Evolutionary conservation across 768 basidiomycete genomes (phyloP).

Genomic region (Cyclocybe aegerita): DNA sequence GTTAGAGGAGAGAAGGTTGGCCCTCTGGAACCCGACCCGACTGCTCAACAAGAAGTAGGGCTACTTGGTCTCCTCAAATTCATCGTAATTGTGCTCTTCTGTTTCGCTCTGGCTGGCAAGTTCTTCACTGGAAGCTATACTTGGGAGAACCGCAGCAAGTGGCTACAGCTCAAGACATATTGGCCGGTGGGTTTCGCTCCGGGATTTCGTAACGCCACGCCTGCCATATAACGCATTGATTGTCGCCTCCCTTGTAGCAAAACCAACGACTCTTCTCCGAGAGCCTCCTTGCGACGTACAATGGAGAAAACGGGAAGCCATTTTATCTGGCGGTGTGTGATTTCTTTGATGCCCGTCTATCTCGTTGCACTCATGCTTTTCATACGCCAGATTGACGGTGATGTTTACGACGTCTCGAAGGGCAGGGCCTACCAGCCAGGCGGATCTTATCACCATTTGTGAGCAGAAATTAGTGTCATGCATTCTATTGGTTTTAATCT

Average conservation of each 20-base stretch:
- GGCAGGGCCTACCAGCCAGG: slow-evolving; percentile 85
- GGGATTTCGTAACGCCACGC: not conserved
- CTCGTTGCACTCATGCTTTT: slow-evolving; percentile 16
- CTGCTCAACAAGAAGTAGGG: slow-evolving; percentile 65
- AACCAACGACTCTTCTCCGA: slow-evolving; percentile 78
- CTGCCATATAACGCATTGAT: slow-evolving; percentile 1
- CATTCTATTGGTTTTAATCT: slow-evolving; percentile 16
- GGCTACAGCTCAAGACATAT: slow-evolving; percentile 57
- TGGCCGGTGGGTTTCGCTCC: slow-evolving; percentile 50
- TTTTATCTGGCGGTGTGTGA: slow-evolving; percentile 78
- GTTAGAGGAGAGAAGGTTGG: slow-evolving; percentile 73
- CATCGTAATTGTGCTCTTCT: slow-evolving; percentile 52
- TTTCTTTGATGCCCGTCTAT: slow-evolving; percentile 11
- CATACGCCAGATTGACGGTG: slow-evolving; percentile 74
- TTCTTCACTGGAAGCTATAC: slow-evolving; percentile 85
- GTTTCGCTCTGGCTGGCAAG: slow-evolving; percentile 65
- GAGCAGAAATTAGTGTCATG: slow-evolving; percentile 22
- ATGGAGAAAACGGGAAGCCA: slow-evolving; percentile 68
- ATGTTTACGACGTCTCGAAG: slow-evolving; percentile 89
- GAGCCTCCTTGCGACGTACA: slow-evolving; percentile 57
- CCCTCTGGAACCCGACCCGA: slow-evolving; percentile 73
- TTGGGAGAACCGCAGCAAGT: slow-evolving; percentile 80
- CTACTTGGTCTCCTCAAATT: slow-evolving; percentile 68
- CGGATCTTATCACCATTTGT: slow-evolving; percentile 79
- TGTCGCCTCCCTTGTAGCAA: slow-evolving; percentile 32